Evolutionary conservation across 768 basidiomycete species (phyloP), one percentile per base, ranked within the genome.

Genomic region (Crucibulum laeve): DNA sequence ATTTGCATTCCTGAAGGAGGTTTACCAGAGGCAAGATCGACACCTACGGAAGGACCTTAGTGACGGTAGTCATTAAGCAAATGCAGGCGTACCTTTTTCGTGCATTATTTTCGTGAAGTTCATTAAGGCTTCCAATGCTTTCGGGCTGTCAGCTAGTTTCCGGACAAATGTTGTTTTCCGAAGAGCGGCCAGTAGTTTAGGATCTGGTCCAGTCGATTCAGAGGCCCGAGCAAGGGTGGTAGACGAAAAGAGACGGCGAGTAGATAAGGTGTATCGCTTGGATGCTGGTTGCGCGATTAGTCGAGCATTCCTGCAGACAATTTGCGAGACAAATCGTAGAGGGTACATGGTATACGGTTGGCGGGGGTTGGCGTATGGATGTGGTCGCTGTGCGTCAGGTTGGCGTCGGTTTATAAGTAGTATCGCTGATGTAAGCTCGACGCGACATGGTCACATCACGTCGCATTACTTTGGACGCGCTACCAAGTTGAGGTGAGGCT

Each of bases 1-100:
- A 84, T 66, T 45, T 80, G 72, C 42, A 74, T 59, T 7, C 65
- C 63, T 7, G 79, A 74, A 10, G 78, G 77, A 7, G 64, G 61
- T 37, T 62, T 61, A 10, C 72, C 73, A 0, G 63, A 52, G 14
- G 68, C 53, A 25, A 70, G 42, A 47, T 82, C 76, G 37, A 82
- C 51, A 10, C 78, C 82, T 83, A 46, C 24, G 28, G 14, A 28
- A 32, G 10, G 11, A 37, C 8, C 10, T 37, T 8, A n/a, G n/a
- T n/a, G n/a, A n/a, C n/a, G n/a, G n/a, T n/a, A n/a, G n/a, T 18
- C 8, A 18, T 37, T 18, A 37, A 11, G 18, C 11, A 37, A 37
- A 11, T 10, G 18, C 36, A 37, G 18, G 18, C 24, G 37, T 43
- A 68, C 81, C 82, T 56, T 71, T 60, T n/a, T 71, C 67, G 45